These are phyloP conservation scores for Taxillus chinensis DNA, from an alignment of 164 flowering plant genomes.

Conservation along the genomic window DNA sequence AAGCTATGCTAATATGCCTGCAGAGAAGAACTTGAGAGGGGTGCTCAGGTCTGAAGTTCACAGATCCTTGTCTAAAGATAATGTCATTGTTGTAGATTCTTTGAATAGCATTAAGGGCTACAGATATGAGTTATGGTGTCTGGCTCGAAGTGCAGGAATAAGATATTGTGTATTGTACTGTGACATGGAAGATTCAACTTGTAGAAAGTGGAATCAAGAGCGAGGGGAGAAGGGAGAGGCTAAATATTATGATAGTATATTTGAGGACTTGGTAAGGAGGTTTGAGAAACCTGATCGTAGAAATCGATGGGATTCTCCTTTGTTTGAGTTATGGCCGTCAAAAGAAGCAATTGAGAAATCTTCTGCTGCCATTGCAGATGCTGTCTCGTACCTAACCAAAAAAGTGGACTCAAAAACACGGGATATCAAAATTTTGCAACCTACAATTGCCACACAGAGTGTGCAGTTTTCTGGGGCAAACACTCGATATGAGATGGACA, in stretches of 20 bases:
- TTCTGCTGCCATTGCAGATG: conserved; percentile 54
- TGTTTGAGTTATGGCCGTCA: conserved; percentile 68
- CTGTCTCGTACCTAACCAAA: conserved; percentile 67
- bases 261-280: conserved; percentile 81
- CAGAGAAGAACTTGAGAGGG: conserved; percentile 84
- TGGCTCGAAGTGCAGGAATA: conserved; percentile 91
- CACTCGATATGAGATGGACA: conserved; percentile 80
- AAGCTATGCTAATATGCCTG: conserved; percentile 60
- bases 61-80: conserved; percentile 59
- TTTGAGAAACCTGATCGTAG: conserved; percentile 85
- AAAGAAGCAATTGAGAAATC: conserved; percentile 51
- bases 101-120: conserved; percentile 94
- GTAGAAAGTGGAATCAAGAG: conserved; percentile 73
- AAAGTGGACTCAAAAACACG: conserved; percentile 64
- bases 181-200: conserved; percentile 52
- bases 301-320: conserved; percentile 95
- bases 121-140: conserved; percentile 93
- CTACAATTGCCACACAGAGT: conserved; percentile 88
- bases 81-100: conserved; percentile 75
- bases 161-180: conserved; percentile 79
- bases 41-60: conserved; percentile 86
- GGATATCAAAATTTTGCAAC: conserved; percentile 69
- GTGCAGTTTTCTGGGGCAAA: conserved; percentile 60
- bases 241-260: conserved; percentile 56
- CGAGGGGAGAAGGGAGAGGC: conserved; percentile 49